Conservation (phyloP, 192 early-diverging fungal genomes). For the Backusella luteola region DNA sequence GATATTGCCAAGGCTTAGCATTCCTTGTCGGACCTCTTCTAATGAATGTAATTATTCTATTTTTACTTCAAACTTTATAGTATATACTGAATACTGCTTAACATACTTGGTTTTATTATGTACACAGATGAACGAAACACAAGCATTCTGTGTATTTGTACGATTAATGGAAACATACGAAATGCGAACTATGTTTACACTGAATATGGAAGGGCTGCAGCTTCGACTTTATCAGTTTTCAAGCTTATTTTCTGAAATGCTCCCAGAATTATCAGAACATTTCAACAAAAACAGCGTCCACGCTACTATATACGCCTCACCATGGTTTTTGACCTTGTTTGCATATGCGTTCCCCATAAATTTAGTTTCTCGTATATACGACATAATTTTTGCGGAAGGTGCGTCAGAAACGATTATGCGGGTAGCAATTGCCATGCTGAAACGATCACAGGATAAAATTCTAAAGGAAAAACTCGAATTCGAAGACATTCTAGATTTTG, state of each 20-base stretch:
- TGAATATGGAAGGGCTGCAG: slow-evolving; percentile 93
- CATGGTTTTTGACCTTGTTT: slow-evolving; percentile 98
- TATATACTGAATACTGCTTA: not conserved
- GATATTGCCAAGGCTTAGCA: slow-evolving; percentile 97
- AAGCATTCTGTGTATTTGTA: slow-evolving; percentile 95
- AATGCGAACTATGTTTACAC: slow-evolving; percentile 90
- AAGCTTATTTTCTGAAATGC: slow-evolving; percentile 66
- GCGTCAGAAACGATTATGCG: slow-evolving; percentile 87
- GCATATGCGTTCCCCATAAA: slow-evolving; percentile 93
- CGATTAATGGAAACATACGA: slow-evolving; percentile 90
- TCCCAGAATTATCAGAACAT: slow-evolving; percentile 79
- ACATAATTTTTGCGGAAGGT: slow-evolving; percentile 91
- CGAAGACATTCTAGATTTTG: slow-evolving; percentile 78
- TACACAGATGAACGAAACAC: slow-evolving; percentile 84
- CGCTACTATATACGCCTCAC: slow-evolving; percentile 89
- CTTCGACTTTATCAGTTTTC: slow-evolving; percentile 87
- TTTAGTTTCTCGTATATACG: slow-evolving; percentile 88
- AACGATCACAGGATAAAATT: slow-evolving; percentile 64
- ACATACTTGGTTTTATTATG: not conserved
- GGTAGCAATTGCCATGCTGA: slow-evolving; percentile 84
- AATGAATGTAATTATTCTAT: slow-evolving; percentile 67
- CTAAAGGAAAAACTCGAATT: slow-evolving; percentile 70
- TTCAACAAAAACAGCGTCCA: slow-evolving; percentile 69
- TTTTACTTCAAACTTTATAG: not conserved
- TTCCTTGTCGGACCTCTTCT: slow-evolving; percentile 93